Conservation (phyloP, 129 eudicot species). For the Artemisia annua region DNA sequence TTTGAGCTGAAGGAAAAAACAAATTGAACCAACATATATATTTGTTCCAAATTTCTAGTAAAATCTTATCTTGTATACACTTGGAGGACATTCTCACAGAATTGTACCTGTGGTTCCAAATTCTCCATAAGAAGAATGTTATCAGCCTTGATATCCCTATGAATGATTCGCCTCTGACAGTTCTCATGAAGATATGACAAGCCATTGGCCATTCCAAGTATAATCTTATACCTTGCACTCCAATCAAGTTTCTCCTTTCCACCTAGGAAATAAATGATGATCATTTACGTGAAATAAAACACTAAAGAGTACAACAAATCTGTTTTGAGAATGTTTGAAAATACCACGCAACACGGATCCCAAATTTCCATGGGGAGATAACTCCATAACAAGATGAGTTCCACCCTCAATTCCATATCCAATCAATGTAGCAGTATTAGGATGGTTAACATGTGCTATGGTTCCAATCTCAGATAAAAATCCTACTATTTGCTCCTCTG, state of each 20-base stretch:
- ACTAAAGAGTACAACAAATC: not conserved
- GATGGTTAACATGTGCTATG: conserved; percentile 78
- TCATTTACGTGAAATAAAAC: not conserved
- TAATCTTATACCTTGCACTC: conserved; percentile 64
- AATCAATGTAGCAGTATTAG: conserved; percentile 69
- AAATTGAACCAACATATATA: not conserved
- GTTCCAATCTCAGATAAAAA: conserved; percentile 73
- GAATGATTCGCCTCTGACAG: conserved; percentile 79
- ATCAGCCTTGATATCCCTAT: conserved; percentile 85
- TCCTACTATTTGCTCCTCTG: conserved; percentile 48
- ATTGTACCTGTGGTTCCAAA: conserved; percentile 77
- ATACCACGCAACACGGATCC: conserved; percentile 66
- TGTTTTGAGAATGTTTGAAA: conserved; percentile 19
- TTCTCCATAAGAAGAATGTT: conserved; percentile 72
- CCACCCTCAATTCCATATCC: conserved; percentile 88
- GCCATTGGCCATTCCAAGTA: conserved; percentile 74
- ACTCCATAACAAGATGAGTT: conserved; percentile 63
- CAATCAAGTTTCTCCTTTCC: conserved; percentile 61
- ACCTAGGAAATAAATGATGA: conserved; percentile 30
- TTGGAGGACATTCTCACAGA: not conserved
- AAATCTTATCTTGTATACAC: not conserved
- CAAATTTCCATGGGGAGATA: conserved; percentile 74
- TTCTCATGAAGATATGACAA: conserved; percentile 72
- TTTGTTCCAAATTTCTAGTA: not conserved
- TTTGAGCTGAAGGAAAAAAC: not conserved